Base-by-base conservation (phyloP, 1,284 basidiomycete genomes). In the Coniferiporia sulphurascens region DNA sequence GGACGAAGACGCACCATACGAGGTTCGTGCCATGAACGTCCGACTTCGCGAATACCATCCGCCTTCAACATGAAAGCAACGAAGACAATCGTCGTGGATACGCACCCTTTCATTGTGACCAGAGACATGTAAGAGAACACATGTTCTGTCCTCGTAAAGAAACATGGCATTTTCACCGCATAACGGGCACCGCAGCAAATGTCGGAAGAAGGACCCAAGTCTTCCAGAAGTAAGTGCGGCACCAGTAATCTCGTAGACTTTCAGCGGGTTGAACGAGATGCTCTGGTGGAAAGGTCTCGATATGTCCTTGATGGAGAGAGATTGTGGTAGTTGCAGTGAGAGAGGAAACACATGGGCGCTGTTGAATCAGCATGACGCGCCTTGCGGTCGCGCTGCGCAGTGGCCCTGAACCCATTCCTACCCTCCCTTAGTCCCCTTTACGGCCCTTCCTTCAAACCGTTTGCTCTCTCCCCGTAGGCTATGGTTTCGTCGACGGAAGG, bases 401-500 rank as follows among this genome's bases (percentile, higher is more conserved):
- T 43, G 12, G 41, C 10, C 41, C 41, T 43, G 12, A 12, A n/a
- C n/a, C n/a, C n/a, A 43, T n/a, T n/a, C 10, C 41, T 43, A 12
- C n/a, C n/a, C 7, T 43, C 8, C 41, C n/a, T 43, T 43, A n/a
- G 21, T 19, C 36, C 36, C 41, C 6, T 36, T 53, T 17, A 3
- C 41, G n/a, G 35, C 22, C 13, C 52, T 43, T 36, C 38, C 21
- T 43, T 12, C 8, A 3, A 22, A 4, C 15, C 9, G 35, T 8
- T 45, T 53, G 27, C 27, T 27, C 27, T 2, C 5, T 27, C 5
- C 27, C 27, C 5, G 5, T 27, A 2, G 5, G 27, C 27, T n/a
- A 56, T 50, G 55, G 55, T 49, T 34, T 46, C 43, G 43, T 46
- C 54, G 21, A 34, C 27, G 10, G 54, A 45, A 19, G 54, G 54